Percentiles rank a stretch among this genome's conserved stretches.
Evolutionary conservation across 495 filamentous ascomycete genomes (phyloP).

Genomic region (Aspergillus sclerotiicarbonarius): DNA sequence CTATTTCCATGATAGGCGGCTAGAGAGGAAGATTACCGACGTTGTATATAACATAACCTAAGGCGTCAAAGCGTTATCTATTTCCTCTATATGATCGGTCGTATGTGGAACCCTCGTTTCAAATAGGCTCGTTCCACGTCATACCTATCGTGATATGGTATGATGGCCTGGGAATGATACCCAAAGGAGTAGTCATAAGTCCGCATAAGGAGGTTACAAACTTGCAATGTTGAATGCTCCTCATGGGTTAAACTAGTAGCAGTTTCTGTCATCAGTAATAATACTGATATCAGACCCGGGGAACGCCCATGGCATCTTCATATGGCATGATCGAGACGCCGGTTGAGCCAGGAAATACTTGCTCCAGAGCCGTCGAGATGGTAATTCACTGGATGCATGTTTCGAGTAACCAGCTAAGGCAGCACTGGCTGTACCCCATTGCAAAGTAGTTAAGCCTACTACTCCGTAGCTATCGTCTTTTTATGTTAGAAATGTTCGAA

Average conservation of each 20-base stretch:
- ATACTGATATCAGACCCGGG: too few relatives aligned
- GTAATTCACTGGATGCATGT: not conserved
- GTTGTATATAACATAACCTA: conserved; percentile 48
- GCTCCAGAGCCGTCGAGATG: not conserved
- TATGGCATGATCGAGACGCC: not conserved
- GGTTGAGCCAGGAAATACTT: not conserved
- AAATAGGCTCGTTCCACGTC: not conserved
- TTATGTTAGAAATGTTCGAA: not conserved
- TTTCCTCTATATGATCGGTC: conserved; percentile 21
- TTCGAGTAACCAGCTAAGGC: not conserved
- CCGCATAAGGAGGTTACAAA: too few relatives aligned
- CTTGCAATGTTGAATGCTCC: too few relatives aligned
- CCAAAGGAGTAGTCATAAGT: too few relatives aligned
- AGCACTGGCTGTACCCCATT: not conserved
- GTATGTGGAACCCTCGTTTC: not conserved
- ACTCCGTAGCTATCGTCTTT: not conserved
- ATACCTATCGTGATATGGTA: not conserved
- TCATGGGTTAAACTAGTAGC: too few relatives aligned
- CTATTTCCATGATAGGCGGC: conserved; percentile 35
- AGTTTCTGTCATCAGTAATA: too few relatives aligned
- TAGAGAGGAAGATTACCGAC: conserved; percentile 34
- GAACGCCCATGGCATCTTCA: not conserved
- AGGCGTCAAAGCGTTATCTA: conserved; percentile 36
- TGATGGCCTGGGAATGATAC: too few relatives aligned
- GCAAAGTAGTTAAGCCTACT: too few relatives aligned